Evolutionary conservation across 2,329 filamentous ascomycete species (phyloP).

Genomic region (Ophiostoma quercus): DNA sequence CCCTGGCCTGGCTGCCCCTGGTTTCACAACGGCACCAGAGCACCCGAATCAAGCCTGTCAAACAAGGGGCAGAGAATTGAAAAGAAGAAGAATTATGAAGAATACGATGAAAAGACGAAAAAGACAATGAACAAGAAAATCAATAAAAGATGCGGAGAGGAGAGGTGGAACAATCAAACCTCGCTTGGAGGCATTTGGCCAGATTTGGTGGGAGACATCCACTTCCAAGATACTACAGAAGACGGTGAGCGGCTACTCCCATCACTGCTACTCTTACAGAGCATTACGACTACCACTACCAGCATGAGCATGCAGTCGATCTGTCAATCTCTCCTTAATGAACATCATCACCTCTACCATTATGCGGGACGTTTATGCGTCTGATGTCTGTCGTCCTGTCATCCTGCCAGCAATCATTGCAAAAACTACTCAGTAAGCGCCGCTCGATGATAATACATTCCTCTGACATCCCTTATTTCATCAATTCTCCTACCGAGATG

Average conservation of each 20-base stretch:
- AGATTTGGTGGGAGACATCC: too few relatives aligned
- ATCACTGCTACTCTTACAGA: too few relatives aligned
- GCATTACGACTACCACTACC: too few relatives aligned
- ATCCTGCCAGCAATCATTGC: too few relatives aligned
- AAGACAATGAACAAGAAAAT: not conserved
- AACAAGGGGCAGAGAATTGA: not conserved
- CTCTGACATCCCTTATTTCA: constrained; percentile 13
- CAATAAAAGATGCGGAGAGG: not conserved
- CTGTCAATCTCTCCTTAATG: not conserved
- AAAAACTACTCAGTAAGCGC: too few relatives aligned
- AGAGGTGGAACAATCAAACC: not conserved
- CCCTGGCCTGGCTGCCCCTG: not conserved
- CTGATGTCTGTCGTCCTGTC: not conserved
- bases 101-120: not conserved
- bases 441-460: too few relatives aligned
- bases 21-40: constrained; percentile 9
- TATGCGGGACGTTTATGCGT: not conserved
- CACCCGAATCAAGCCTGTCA: constrained; percentile 1
- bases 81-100: not conserved
- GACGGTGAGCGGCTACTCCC: too few relatives aligned
- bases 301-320: too few relatives aligned
- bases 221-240: too few relatives aligned
- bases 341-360: not conserved
- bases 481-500: constrained; percentile 15
- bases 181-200: not conserved